A percentile compares a stretch with the other conserved stretches of the same genome.
Evolutionary conservation across 768 basidiomycete genomes (phyloP).

Genomic region (Bullera alba): DNA sequence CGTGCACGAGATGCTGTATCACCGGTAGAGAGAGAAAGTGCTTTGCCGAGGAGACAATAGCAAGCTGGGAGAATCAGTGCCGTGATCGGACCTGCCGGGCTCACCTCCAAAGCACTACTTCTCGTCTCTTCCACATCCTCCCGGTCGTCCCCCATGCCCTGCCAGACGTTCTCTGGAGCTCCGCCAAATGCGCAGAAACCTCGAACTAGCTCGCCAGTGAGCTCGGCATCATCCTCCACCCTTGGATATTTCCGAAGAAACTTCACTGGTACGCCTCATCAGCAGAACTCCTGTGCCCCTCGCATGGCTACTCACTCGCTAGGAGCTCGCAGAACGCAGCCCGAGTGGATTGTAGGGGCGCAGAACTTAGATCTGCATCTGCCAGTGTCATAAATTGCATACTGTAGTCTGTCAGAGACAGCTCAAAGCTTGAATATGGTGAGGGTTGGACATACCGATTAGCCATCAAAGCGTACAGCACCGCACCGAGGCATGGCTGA

Average conservation of each 20-base stretch:
- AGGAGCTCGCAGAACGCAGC: constrained; percentile 81
- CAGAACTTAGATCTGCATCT: constrained; percentile 66
- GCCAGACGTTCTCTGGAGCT: constrained; percentile 62
- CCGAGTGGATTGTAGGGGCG: constrained; percentile 59
- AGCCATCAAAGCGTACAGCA: constrained; percentile 43
- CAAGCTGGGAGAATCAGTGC: constrained; percentile 55
- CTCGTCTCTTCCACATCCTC: constrained; percentile 61
- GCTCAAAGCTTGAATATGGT: background rate
- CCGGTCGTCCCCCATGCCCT: constrained; percentile 56
- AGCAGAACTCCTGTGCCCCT: background rate
- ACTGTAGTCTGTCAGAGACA: constrained; percentile 13
- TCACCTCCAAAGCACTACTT: constrained; percentile 72
- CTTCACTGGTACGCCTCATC: constrained; percentile 52
- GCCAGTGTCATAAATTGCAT: constrained; percentile 65
- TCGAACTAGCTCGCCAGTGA: constrained; percentile 70
- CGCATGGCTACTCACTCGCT: constrained; percentile 49
- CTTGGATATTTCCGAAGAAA: constrained; percentile 64
- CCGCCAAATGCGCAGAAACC: constrained; percentile 77
- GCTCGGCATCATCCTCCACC: constrained; percentile 60
- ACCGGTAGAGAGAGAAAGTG: constrained; percentile 73
- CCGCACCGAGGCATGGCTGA: constrained; percentile 13
- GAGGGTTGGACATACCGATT: constrained; percentile 29
- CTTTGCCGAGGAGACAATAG: constrained; percentile 78
- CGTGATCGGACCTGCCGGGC: constrained; percentile 30
- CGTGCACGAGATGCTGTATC: constrained; percentile 77